Base-by-base conservation (phyloP, 2,329 filamentous ascomycete genomes). In the Gyromitra esculenta region DNA sequence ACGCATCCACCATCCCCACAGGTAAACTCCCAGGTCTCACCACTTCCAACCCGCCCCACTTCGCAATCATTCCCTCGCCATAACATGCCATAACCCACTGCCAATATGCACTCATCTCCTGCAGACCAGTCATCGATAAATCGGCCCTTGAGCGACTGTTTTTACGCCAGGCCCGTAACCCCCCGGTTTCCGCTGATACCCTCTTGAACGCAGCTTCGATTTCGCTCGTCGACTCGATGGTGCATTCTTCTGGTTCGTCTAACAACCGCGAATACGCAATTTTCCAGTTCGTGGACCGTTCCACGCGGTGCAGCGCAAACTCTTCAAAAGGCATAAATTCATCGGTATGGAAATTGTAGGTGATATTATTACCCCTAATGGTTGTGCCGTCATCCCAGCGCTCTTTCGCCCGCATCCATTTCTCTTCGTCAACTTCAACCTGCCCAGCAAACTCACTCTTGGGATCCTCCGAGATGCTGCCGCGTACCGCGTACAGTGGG, bases 311-410 rank as follows among this genome's bases (percentile, higher is more conserved):
- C 1, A 81, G 81, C 0, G 79, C 79, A 79, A 83, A 88, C 76
- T 88, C 86, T 0, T 85, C 84, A n/a, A 86, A 83, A 2, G 82
- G 79, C 77, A 88, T 82, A 81, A 88, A 88, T 66, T 0, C 78
- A 77, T 9, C 41, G 0, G 6, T 21, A 11, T 15, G 3, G 41
- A 25, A 11, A 50, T 21, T 9, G 13, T 41, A 15, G 13, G 5
- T 7, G 8, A 7, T 0, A 13, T 15, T 15, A 8, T 8, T 1
- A 2, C 18, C 41, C 37, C 41, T 13, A 5, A 5, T 1, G 5
- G 41, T 41, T 7, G 54, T 62, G 4, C 56, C 67, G 25, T 70
- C 43, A 21, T 83, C 81, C 74, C 84, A 86, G 0, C 3, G 35
- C 5, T 76, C 77, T 52, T 80, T 80, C 1, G 80, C 81, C 0